These are phyloP conservation scores for Penicillium sp. DNA, from an alignment of 2,329 filamentous ascomycete genomes.

Conservation along the genomic window DNA sequence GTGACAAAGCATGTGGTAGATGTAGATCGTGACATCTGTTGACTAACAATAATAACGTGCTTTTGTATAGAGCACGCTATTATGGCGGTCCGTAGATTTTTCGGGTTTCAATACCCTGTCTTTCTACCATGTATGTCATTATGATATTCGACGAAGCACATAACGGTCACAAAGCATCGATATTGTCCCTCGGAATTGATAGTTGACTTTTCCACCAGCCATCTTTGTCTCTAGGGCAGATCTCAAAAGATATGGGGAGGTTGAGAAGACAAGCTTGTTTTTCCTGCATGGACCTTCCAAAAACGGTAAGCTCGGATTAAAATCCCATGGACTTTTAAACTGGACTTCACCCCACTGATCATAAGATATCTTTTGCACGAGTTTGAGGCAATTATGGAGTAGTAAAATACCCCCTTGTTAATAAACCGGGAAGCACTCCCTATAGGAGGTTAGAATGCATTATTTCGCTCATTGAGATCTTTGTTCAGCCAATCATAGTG, in stretches of 20 bases:
- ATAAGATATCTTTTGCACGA: neutral
- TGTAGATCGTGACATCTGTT: too few relatives aligned
- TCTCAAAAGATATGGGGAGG: neutral
- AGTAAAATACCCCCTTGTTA: slow-evolving; percentile 5
- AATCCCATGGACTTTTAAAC: neutral
- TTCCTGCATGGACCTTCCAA: slow-evolving; percentile 25
- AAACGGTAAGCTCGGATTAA: slow-evolving; percentile 12
- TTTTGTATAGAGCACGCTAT: too few relatives aligned
- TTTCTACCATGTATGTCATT: too few relatives aligned
- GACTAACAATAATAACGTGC: too few relatives aligned
- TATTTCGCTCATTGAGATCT: slow-evolving; percentile 21
- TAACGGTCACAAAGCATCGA: neutral
- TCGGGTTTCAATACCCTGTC: too few relatives aligned
- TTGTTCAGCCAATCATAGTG: slow-evolving; percentile 24
- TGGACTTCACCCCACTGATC: neutral
- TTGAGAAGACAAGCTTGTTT: slow-evolving; percentile 5
- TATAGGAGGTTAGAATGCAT: slow-evolving; percentile 19
- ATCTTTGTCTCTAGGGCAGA: neutral
- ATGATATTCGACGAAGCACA: slow-evolving; percentile 2
- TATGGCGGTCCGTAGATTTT: too few relatives aligned
- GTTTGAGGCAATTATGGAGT: slow-evolving; percentile 18
- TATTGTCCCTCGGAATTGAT: neutral
- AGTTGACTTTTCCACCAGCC: neutral
- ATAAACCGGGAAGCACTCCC: slow-evolving; percentile 14
- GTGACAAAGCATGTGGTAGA: too few relatives aligned